Evolutionary conservation across 805 yeast species (phyloP), one percentile per base, ranked within the genome.

Genomic region (Nakazawaea populi): DNA sequence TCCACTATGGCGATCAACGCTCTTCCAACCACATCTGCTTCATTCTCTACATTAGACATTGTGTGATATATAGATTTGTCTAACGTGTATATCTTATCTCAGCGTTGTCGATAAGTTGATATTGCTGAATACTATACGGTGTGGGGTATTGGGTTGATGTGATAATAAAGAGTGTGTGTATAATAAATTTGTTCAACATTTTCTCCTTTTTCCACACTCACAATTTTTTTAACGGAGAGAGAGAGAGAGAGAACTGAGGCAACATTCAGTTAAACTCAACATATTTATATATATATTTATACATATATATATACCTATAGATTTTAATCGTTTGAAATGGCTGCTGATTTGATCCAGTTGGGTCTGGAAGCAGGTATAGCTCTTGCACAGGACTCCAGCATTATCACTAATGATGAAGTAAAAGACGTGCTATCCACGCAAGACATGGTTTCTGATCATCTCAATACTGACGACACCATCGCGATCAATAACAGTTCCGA

Each of bases 1-100:
- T 87, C 91, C 3, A 85, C 89, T 44, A 86, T 79, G 7, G 85
- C 89, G 14, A 78, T 74, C 35, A 81, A 61, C 5, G 82, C 77
- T 56, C 83, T 68, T 2, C 81, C 82, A 8, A 80, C 82, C 3
- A 80, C 75, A 14, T 77, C 79, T 0, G 83, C 78, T 58, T 78
- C 84, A 42, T 70, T 71, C 46, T 69, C 72, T 51, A 40, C 53
- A 35, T 46, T 47, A n/a, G 53, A 46, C 53, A 51, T 51, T 34
- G 28, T 44, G 10, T 34, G 12, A 32, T 32, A 32, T 32, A 32
- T 32, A 32, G 8, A 32, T 32, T 9, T 32, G 11, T 32, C 8
- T 32, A 32, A 18, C 24, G 24, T 18, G 3, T 18, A 18, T 18
- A 18, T 18, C 24, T 18, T 2, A 18, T 18, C 24, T 18, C 24